Evolutionary conservation across 2,329 filamentous ascomycete genomes (phyloP), one percentile per base, ranked within the genome.

Genomic region (Cladorrhinum sp.): DNA sequence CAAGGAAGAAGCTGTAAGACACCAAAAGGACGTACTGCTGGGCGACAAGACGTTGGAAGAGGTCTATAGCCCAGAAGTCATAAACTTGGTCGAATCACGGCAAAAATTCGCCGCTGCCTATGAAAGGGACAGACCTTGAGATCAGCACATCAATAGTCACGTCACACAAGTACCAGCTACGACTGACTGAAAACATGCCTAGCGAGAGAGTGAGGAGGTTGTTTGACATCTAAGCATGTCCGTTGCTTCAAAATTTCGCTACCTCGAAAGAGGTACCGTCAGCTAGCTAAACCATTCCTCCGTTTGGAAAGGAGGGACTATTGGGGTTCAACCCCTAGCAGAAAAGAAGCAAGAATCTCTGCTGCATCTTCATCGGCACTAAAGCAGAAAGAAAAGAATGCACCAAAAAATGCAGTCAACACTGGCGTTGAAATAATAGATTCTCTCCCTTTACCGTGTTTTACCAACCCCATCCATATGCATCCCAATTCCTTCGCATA

Each of bases 1-100:
- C 1, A 96, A 93, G 73, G 93, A 97, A 63, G 93, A 97, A 75
- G 91, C 90, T 2, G 77, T 81, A 16, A 81, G 84, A 61, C 95
- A 99, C 74, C 91, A 96, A 72, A 90, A 87, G 72, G 80, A 91
- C 70, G 81, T 98, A 1, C 78, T 98, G 50, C 87, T 85, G 68
- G 90, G 85, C 0, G 83, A 81, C 1, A 90, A 87, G 75, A 75
- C 72, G 8, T 78, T 85, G 0, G 88, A 90, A 65, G 88, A 93
- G 1, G 64, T 97, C 24, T 99, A 97, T 71, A 86, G 88, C 68
- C 70, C 75, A 16, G 83, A 85, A 27, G 86, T 88, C 0, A 77
- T 96, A 54, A 79, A 84, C 59, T 79, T 81, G 60, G 89, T 97
- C 1, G 84, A 89, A 70, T 77, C 78, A 64, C 84, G 87, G 66